phyloP scores from a whole-genome alignment of 257 asterid species.

The Phtheirospermum japonicum region DNA sequence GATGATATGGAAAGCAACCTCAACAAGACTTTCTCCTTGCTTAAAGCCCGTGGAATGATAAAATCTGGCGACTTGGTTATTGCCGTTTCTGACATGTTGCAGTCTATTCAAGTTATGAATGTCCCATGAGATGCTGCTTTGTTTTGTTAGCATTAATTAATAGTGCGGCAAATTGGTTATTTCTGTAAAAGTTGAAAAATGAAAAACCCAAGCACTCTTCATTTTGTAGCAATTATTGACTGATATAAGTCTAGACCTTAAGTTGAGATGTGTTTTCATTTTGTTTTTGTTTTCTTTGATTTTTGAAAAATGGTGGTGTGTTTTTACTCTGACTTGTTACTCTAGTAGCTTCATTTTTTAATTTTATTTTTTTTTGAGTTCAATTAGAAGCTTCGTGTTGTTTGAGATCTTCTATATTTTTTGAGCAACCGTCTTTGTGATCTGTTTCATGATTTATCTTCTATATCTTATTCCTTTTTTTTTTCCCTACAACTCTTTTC shows the following conservation, averaged over 20 bases:
- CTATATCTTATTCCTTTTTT: too few relatives aligned
- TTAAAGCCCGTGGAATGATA: conserved; percentile 79
- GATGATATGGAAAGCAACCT: conserved; percentile 91
- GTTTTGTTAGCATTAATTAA: too few relatives aligned
- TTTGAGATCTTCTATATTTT: too few relatives aligned
- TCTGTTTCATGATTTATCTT: background rate
- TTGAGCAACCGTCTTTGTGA: too few relatives aligned
- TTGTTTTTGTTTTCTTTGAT: background rate
- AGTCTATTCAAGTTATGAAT: conserved; percentile 72
- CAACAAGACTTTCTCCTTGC: conserved; percentile 70
- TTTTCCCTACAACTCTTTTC: background rate
- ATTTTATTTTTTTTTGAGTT: conserved; percentile 24
- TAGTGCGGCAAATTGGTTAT: too few relatives aligned
- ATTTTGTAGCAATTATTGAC: too few relatives aligned
- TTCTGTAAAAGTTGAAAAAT: background rate
- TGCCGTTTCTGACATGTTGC: conserved; percentile 75
- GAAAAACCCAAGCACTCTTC: too few relatives aligned
- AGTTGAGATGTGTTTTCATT: background rate
- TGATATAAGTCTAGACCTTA: too few relatives aligned
- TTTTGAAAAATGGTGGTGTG: conserved; percentile 2
- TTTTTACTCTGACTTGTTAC: too few relatives aligned
- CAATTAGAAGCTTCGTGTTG: conserved; percentile 23
- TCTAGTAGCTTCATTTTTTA: too few relatives aligned
- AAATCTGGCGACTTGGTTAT: conserved; percentile 72
- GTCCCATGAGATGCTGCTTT: conserved; percentile 45